phyloP scores from a whole-genome alignment of 1,284 basidiomycete genomes.

The Tilletia horrida region DNA sequence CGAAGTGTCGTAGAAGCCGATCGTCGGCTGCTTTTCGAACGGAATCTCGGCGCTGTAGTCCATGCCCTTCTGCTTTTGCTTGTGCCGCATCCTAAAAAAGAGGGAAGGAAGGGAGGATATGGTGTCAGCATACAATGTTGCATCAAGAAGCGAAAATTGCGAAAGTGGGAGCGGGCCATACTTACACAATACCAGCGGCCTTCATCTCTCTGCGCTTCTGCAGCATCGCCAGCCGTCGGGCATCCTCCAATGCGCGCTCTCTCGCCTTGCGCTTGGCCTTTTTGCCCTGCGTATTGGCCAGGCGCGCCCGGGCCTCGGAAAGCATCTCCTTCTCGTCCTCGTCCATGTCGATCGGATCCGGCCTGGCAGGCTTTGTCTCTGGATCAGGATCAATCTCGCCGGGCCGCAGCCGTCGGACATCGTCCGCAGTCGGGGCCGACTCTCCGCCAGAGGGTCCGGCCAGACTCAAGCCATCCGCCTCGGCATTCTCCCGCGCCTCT shows the following conservation, averaged over 20 bases:
- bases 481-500: conserved; percentile 56
- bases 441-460: conserved; percentile 72
- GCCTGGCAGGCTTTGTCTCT: conserved; percentile 93
- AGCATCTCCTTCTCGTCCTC: conserved; percentile 99
- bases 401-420: conserved; percentile 80
- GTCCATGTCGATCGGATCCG: conserved; percentile 99
- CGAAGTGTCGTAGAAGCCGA: conserved; percentile 94
- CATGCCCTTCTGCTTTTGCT: conserved; percentile 82
- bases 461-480: conserved; percentile 61
- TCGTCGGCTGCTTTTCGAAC: conserved; percentile 90
- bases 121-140: conserved; percentile 32
- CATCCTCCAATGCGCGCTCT: conserved; percentile 80
- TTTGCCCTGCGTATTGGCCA: conserved; percentile 99
- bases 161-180: background rate
- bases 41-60: conserved; percentile 99
- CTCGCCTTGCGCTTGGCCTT: conserved; percentile 98
- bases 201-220: conserved; percentile 98
- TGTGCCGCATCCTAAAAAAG: conserved; percentile 63
- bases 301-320: conserved; percentile 92
- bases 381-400: conserved; percentile 99
- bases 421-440: conserved; percentile 81
- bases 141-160: background rate
- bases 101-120: too few relatives aligned
- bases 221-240: conserved; percentile 83
- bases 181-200: conserved; percentile 91